Evolutionary conservation across 1,139 yeast genomes (phyloP).

Genomic region (Candida glucosophila): DNA sequence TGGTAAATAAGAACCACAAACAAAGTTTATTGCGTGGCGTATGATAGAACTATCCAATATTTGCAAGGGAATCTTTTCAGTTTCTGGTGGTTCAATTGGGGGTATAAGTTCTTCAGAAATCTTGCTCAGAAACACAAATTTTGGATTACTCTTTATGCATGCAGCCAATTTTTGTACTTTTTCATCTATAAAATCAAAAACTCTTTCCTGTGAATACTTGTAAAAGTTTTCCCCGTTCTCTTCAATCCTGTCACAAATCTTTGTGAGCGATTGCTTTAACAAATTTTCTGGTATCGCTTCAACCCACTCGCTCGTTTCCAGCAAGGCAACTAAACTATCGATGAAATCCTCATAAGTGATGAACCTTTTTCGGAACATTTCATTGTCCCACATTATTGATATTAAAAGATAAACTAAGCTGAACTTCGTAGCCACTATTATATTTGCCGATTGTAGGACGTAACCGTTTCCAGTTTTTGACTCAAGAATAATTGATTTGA

Average conservation of each 20-base stretch:
- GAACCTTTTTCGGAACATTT: slow-evolving; percentile 23
- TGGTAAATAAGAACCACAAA: slow-evolving; percentile 20
- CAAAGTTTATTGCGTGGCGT: slow-evolving; percentile 20
- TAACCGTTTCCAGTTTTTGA: slow-evolving; percentile 12
- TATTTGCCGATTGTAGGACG: slow-evolving; percentile 24
- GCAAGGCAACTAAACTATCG: slow-evolving; percentile 24
- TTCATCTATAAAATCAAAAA: slow-evolving; percentile 19
- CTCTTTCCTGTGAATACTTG: slow-evolving; percentile 28
- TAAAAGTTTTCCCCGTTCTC: slow-evolving; percentile 44
- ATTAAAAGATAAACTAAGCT: slow-evolving; percentile 35
- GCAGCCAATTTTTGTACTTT: slow-evolving; percentile 21
- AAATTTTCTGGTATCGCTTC: slow-evolving; percentile 15
- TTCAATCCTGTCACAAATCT: slow-evolving; percentile 35
- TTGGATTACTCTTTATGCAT: slow-evolving; percentile 11
- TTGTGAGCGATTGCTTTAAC: slow-evolving; percentile 15
- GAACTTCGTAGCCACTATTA: slow-evolving; percentile 35
- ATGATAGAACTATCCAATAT: slow-evolving; percentile 16
- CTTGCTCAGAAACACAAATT: slow-evolving; percentile 6
- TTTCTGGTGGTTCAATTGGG: slow-evolving; percentile 8
- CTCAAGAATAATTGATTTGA: slow-evolving; percentile 32
- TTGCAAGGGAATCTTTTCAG: slow-evolving; percentile 17
- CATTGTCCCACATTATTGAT: slow-evolving; percentile 22
- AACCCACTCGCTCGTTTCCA: slow-evolving; percentile 16
- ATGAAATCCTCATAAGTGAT: slow-evolving; percentile 40
- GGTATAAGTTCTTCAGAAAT: slow-evolving; percentile 14